Percentiles rank a stretch among this genome's conserved stretches.
Evolutionary conservation across 441 rosid species (phyloP).

Genomic region (Adansonia grandidieri): DNA sequence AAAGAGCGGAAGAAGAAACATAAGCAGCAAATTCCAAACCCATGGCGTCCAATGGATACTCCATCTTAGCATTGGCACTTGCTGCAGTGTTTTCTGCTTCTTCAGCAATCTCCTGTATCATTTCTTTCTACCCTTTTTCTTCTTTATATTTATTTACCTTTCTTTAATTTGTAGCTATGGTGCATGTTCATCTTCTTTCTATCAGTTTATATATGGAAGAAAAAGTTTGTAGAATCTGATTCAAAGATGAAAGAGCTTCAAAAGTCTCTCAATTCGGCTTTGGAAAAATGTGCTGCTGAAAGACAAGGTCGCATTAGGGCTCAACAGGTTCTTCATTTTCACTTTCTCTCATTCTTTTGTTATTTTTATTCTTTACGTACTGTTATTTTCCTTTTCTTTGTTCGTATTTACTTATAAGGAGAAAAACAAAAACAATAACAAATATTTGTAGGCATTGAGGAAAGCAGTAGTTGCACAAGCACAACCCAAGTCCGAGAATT

Average conservation of each 20-base stretch:
- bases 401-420: background rate
- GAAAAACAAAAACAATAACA: background rate
- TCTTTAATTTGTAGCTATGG: background rate
- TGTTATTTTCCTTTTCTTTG: background rate
- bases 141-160: conserved; percentile 13
- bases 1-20: background rate
- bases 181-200: background rate
- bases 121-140: conserved; percentile 12
- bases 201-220: conserved; percentile 53
- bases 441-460: conserved; percentile 59
- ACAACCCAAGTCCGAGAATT: conserved; percentile 41
- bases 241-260: conserved; percentile 52
- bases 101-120: conserved; percentile 50
- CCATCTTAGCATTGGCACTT: conserved; percentile 43
- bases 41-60: conserved; percentile 14
- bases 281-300: conserved; percentile 72
- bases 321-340: conserved; percentile 58
- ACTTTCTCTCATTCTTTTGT: conserved; percentile 12
- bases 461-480: conserved; percentile 60
- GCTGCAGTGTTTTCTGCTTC: conserved; percentile 53
- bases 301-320: conserved; percentile 85
- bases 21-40: background rate
- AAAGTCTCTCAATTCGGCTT: conserved; percentile 57
- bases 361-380: background rate
- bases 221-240: conserved; percentile 37